phyloP scores from a whole-genome alignment of 352 stramenopile species.

The Globisporangium viniferum region DNA sequence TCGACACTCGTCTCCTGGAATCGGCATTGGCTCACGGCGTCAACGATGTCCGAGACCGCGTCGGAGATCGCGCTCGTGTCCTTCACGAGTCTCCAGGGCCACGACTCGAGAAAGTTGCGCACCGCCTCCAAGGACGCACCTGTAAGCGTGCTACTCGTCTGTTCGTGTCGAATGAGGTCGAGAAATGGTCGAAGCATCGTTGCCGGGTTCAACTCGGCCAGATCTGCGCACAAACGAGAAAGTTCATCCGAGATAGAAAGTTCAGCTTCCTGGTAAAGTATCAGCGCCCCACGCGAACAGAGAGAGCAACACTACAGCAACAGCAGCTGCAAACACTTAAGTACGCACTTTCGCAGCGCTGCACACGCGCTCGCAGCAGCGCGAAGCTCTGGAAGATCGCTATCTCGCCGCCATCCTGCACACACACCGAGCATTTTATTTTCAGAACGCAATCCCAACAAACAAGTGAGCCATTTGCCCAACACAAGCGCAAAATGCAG shows the following conservation, averaged over 20 bases:
- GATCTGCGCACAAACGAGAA: conserved; percentile 23
- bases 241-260: not conserved
- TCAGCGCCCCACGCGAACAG: not conserved
- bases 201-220: conserved; percentile 55
- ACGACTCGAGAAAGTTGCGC: conserved; percentile 94
- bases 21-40: conserved; percentile 90
- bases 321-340: not conserved
- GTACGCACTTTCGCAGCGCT: conserved; percentile 56
- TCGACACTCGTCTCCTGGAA: conserved; percentile 93
- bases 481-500: not conserved
- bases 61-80: conserved; percentile 42
- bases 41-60: conserved; percentile 82
- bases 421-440: not conserved
- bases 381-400: conserved; percentile 64
- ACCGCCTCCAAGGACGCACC: conserved; percentile 91
- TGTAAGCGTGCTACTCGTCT: conserved; percentile 92
- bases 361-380: conserved; percentile 51
- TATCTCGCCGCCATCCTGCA: conserved; percentile 39
- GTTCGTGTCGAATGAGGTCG: conserved; percentile 89
- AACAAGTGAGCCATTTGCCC: not conserved
- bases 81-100: conserved; percentile 49
- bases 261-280: not conserved
- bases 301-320: not conserved
- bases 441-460: not conserved
- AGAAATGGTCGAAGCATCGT: conserved; percentile 92